A percentile compares a stretch with the other conserved stretches of the same genome.
phyloP scores from a whole-genome alignment of 139 green algal species.

The Chlamydomonas sp. region DNA sequence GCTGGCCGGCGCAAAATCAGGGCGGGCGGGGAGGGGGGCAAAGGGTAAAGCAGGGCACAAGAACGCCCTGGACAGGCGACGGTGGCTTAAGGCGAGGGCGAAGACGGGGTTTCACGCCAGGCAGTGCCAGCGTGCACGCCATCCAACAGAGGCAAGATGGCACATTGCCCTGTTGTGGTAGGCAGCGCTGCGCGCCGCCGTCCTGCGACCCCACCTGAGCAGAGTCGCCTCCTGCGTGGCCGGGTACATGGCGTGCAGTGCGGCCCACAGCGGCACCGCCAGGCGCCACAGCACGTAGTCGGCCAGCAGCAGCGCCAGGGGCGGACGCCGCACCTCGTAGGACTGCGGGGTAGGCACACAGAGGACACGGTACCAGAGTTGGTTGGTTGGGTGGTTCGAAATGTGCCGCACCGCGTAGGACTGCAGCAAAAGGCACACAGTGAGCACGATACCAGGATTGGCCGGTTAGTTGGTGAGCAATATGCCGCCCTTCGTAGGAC shows the following conservation, averaged over 20 bases:
- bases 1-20: no score
- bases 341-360: background rate
- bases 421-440: background rate
- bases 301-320: background rate
- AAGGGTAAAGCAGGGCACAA: no score
- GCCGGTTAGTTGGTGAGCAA: no score
- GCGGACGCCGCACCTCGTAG: background rate
- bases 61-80: no score
- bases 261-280: background rate
- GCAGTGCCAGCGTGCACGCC: no score
- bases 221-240: background rate
- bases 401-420: background rate
- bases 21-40: no score
- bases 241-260: background rate
- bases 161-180: no score
- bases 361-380: background rate
- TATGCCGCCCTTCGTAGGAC: no score
- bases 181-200: background rate
- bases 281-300: conserved; percentile 13
- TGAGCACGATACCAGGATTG: background rate
- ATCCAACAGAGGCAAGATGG: no score
- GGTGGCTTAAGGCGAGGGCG: no score
- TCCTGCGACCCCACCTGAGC: background rate
- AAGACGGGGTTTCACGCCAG: no score
- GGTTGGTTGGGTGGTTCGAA: background rate